Conservation (phyloP, 768 basidiomycete genomes). For the Cystofilobasidium bisporidii region DNA sequence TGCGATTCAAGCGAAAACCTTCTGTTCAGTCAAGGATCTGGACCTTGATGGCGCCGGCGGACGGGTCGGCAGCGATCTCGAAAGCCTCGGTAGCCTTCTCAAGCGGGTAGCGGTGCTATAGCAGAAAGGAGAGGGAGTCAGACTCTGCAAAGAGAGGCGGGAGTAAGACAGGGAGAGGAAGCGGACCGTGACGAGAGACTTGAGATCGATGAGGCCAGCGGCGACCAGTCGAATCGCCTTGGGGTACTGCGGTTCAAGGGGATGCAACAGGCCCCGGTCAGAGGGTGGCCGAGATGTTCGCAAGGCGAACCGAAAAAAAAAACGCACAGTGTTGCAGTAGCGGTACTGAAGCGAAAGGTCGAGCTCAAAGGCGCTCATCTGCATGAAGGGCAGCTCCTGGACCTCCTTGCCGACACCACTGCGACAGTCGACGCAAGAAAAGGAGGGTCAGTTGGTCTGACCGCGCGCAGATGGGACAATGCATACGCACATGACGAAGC, state of each 20-base stretch:
- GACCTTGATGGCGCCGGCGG: conserved; percentile 39
- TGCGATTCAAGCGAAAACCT: not conserved
- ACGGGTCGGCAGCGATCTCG: conserved; percentile 40
- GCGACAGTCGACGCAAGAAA: conserved; percentile 28
- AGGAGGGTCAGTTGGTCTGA: too few relatives aligned
- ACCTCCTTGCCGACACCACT: conserved; percentile 43
- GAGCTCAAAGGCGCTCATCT: conserved; percentile 40
- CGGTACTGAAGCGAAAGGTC: conserved; percentile 42
- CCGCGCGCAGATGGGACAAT: too few relatives aligned
- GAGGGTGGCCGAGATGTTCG: not conserved
- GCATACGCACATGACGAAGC: conserved; percentile 2
- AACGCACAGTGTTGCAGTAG: not conserved
- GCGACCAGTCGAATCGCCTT: conserved; percentile 40
- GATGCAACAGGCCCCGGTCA: too few relatives aligned
- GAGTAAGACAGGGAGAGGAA: not conserved
- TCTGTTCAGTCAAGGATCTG: conserved; percentile 4
- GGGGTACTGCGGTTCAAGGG: conserved; percentile 36
- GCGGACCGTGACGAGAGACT: conserved; percentile 41
- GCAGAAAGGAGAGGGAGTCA: not conserved
- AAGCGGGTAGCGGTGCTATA: conserved; percentile 40
- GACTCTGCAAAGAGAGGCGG: not conserved
- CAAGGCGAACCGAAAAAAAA: too few relatives aligned
- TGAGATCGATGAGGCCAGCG: conserved; percentile 34
- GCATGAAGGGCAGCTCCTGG: conserved; percentile 40
- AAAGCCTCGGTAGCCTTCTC: conserved; percentile 42